These are phyloP conservation scores for Prunus mongolica DNA, from an alignment of 306 rosid species.

Conservation along the genomic window DNA sequence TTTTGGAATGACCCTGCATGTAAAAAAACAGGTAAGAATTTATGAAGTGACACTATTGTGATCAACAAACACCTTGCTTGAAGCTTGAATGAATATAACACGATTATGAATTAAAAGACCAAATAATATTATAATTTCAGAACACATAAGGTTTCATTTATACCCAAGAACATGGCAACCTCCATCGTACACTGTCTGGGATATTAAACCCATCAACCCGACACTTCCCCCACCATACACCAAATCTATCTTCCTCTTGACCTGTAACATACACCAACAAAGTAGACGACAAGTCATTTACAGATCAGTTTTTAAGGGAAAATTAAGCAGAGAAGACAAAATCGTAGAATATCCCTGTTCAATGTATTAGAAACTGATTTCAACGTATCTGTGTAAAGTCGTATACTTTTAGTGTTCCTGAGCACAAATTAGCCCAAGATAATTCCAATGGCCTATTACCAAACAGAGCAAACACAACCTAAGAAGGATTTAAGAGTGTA, in stretches of 20 bases:
- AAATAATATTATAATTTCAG: not conserved
- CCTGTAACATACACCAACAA: constrained; percentile 47
- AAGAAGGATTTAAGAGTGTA: constrained; percentile 1
- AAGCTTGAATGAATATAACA: not conserved
- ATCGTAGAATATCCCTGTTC: not conserved
- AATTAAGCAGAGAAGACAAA: constrained; percentile 12
- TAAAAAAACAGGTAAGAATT: constrained; percentile 13
- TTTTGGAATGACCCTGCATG: constrained; percentile 83
- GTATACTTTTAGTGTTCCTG: not conserved
- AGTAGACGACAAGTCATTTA: not conserved
- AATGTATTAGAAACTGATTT: constrained; percentile 1
- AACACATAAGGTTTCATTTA: constrained; percentile 7
- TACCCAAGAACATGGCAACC: constrained; percentile 94
- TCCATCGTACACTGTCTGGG: constrained; percentile 78
- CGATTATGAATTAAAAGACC: not conserved
- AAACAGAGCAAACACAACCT: constrained; percentile 15
- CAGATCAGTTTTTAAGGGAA: constrained; percentile 6
- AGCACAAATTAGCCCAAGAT: not conserved
- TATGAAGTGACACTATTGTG: constrained; percentile 16
- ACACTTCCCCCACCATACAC: constrained; percentile 94
- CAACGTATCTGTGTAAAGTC: constrained; percentile 9
- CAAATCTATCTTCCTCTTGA: constrained; percentile 72
- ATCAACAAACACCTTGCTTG: constrained; percentile 4
- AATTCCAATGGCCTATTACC: constrained; percentile 1
- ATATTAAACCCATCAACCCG: constrained; percentile 89